A percentile compares a stretch with the other conserved stretches of the same genome.
Conservation (phyloP, 2,329 filamentous ascomycete species). For the Arthrobotrys pseudoclavata region DNA sequence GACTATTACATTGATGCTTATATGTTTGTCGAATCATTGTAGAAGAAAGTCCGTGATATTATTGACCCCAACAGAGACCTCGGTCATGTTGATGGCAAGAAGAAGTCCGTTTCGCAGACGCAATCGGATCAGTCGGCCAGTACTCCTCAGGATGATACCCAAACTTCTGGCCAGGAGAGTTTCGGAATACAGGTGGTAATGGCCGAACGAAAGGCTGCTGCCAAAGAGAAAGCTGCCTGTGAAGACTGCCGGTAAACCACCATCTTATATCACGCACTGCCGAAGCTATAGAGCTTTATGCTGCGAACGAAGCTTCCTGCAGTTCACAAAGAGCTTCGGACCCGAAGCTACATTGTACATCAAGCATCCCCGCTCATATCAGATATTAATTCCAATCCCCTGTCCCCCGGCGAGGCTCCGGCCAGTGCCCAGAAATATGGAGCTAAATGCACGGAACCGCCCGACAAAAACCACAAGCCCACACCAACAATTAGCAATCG, state of each 20-base stretch:
- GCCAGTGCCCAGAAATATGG: not conserved
- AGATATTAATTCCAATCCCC: not conserved
- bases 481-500: conserved; percentile 6
- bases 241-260: conserved; percentile 41
- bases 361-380: not conserved
- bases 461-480: conserved; percentile 32
- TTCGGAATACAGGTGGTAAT: conserved; percentile 28
- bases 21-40: conserved; percentile 3
- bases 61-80: conserved; percentile 54
- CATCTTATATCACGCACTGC: not conserved
- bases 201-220: conserved; percentile 9
- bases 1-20: not conserved
- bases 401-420: conserved; percentile 2
- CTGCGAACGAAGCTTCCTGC: not conserved
- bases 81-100: conserved; percentile 54
- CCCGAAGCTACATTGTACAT: not conserved
- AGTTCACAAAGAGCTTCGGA: not conserved
- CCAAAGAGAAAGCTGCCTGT: conserved; percentile 10
- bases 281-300: not conserved
- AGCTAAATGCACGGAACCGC: conserved; percentile 49
- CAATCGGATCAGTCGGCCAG: not conserved
- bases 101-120: conserved; percentile 36
- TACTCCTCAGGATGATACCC: not conserved
- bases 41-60: conserved; percentile 59
- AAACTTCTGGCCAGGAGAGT: conserved; percentile 9